Evolutionary conservation across 2,329 filamentous ascomycete species (phyloP).

Genomic region (Fusarium azukiicola): DNA sequence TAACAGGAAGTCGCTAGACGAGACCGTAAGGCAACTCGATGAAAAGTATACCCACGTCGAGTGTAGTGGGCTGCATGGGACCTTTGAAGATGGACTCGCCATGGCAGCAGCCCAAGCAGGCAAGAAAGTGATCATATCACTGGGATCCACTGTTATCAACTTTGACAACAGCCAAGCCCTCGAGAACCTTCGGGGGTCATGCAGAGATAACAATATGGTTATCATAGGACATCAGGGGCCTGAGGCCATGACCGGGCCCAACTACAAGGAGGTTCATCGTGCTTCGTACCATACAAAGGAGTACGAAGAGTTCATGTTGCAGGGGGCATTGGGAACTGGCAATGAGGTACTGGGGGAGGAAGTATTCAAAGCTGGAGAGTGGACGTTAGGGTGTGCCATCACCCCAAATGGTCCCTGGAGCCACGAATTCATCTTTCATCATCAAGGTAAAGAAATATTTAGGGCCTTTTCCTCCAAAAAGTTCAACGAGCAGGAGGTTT

Average conservation of each 20-base stretch:
- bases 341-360: neutral
- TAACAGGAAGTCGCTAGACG: neutral
- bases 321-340: neutral
- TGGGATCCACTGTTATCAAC: neutral
- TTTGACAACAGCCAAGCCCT: neutral
- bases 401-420: neutral
- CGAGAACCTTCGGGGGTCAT: neutral
- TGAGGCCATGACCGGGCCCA: neutral
- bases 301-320: neutral
- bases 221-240: neutral
- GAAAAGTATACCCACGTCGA: neutral
- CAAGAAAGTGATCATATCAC: conserved; percentile 4
- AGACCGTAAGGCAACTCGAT: neutral
- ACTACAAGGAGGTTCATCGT: neutral
- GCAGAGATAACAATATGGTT: neutral
- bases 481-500: neutral
- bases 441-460: neutral
- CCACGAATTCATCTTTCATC: neutral
- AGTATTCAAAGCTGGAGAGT: neutral
- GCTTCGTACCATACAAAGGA: neutral
- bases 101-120: conserved; percentile 2
- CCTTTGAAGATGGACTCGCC: neutral
- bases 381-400: neutral
- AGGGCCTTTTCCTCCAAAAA: neutral
- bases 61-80: neutral